These are phyloP conservation scores for Rutstroemia sydowiana DNA, from an alignment of 2,329 filamentous ascomycete genomes.

Conservation along the genomic window DNA sequence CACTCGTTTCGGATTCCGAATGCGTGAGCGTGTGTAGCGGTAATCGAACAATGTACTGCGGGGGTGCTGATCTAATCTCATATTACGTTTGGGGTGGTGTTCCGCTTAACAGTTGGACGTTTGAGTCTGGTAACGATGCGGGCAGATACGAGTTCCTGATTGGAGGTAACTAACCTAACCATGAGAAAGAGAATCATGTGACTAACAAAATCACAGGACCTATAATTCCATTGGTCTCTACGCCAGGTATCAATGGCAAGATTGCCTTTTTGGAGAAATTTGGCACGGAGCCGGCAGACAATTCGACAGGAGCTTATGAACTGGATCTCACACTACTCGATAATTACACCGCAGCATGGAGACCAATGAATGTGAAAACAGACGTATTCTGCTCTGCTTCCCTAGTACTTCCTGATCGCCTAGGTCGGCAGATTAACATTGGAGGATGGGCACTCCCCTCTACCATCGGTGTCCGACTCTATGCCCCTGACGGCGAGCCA, in stretches of 20 bases:
- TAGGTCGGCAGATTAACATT: slow-evolving; percentile 55
- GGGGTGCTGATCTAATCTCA: slow-evolving; percentile 12
- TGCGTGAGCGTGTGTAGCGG: slow-evolving; percentile 37
- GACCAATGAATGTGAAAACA: slow-evolving; percentile 54
- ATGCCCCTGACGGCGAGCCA: slow-evolving; percentile 50
- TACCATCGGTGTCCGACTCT: slow-evolving; percentile 54
- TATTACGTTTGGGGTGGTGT: slow-evolving; percentile 14
- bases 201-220: slow-evolving; percentile 28
- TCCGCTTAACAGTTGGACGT: slow-evolving; percentile 46
- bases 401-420: slow-evolving; percentile 57
- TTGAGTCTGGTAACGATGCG: slow-evolving; percentile 42
- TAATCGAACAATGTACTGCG: slow-evolving; percentile 13
- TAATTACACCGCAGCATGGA: slow-evolving; percentile 49
- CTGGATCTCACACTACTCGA: slow-evolving; percentile 48
- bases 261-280: slow-evolving; percentile 52
- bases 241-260: slow-evolving; percentile 50
- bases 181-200: background rate
- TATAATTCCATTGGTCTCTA: slow-evolving; percentile 49
- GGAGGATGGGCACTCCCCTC: slow-evolving; percentile 61
- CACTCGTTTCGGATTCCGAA: slow-evolving; percentile 3
- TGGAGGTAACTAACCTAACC: slow-evolving; percentile 34
- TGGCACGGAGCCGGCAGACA: slow-evolving; percentile 47
- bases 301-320: slow-evolving; percentile 60
- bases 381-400: slow-evolving; percentile 62
- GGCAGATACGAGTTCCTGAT: slow-evolving; percentile 53